These are phyloP conservation scores for Pythium folliculosum DNA, from an alignment of 352 stramenopile genomes.

Conservation along the genomic window DNA sequence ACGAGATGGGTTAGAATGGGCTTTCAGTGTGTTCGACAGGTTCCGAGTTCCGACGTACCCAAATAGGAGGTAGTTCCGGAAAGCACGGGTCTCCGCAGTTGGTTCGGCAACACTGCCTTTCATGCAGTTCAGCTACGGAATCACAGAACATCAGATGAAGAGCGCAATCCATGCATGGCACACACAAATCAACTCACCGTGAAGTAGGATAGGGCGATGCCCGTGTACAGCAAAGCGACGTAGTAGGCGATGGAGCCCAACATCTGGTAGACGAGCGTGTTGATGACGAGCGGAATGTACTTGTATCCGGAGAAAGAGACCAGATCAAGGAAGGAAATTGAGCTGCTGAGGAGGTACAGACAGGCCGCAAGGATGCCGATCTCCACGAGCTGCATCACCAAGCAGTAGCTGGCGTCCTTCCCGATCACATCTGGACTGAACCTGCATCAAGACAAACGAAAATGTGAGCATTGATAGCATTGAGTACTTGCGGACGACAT, in stretches of 20 bases:
- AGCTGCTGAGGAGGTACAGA: slow-evolving; percentile 94
- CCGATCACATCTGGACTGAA: slow-evolving; percentile 97
- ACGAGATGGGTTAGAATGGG: neutral
- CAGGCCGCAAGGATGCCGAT: slow-evolving; percentile 94
- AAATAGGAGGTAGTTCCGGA: slow-evolving; percentile 88
- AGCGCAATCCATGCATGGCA: neutral
- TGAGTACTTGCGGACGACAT: neutral
- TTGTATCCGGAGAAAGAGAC: slow-evolving; percentile 99
- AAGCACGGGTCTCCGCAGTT: slow-evolving; percentile 67
- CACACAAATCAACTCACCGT: slow-evolving; percentile 67
- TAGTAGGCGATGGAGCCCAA: slow-evolving; percentile 91
- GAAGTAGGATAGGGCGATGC: slow-evolving; percentile 92
- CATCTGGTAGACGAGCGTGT: slow-evolving; percentile 90
- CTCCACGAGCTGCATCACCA: slow-evolving; percentile 90
- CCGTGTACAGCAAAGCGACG: slow-evolving; percentile 92
- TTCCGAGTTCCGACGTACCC: slow-evolving; percentile 40
- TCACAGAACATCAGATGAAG: slow-evolving; percentile 2
- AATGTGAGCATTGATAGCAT: neutral
- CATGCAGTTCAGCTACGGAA: slow-evolving; percentile 82
- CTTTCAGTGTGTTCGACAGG: neutral
- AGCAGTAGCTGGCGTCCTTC: slow-evolving; percentile 91
- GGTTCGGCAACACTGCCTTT: slow-evolving; percentile 82
- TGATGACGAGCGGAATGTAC: slow-evolving; percentile 96
- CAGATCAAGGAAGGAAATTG: slow-evolving; percentile 95
- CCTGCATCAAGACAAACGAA: slow-evolving; percentile 41